Base-by-base conservation (phyloP, 306 rosid genomes). In the Rubus parviflorus region DNA sequence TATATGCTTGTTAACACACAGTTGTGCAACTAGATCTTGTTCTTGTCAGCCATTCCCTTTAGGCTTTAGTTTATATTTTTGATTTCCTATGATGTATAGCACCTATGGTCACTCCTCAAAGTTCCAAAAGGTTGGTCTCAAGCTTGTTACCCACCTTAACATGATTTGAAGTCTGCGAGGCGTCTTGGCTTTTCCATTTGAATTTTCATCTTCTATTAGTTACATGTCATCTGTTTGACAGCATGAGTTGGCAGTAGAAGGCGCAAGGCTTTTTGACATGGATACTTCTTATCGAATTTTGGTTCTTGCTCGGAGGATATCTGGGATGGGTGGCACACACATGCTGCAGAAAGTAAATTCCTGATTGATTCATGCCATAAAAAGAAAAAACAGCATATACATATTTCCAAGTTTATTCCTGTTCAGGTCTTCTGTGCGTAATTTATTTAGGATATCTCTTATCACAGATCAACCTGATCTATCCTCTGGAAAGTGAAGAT, bases 191-290 rank as follows among this genome's bases (percentile, higher is more conserved):
- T 40, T 65, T 8, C 14, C 47, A 40, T 65, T 63, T 65, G 23
- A 38, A 65, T 40, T 65, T 12, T 40, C 15, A 4, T 65, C 13
- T 38, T 17, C 49, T 38, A 8, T 65, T 41, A 66, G 20, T 64
- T 64, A 72, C 22, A 41, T 57, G 66, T 40, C 52, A 52, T 43
- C 3, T 73, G 38, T 73, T 37, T 58, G 77, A 56, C 77, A 74
- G 77, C 23, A 63, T 45, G 60, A 75, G 70, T 17, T 75, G 70
- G 78, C 23, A 16, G 78, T 75, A 75, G 78, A 75, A 61, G 78
- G 70, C 1, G 78, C 78, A 75, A 11, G 70, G 51, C 46, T 45
- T 42, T 75, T 75, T 61, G 60, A 75, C 43, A 61, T 75, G 78
- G 78, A 75, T 75, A 70, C 58, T 61, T 75, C 60, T 8, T 75